These are phyloP conservation scores for Barnettozyma botsteinii DNA, from an alignment of 805 yeast species.

Conservation along the genomic window DNA sequence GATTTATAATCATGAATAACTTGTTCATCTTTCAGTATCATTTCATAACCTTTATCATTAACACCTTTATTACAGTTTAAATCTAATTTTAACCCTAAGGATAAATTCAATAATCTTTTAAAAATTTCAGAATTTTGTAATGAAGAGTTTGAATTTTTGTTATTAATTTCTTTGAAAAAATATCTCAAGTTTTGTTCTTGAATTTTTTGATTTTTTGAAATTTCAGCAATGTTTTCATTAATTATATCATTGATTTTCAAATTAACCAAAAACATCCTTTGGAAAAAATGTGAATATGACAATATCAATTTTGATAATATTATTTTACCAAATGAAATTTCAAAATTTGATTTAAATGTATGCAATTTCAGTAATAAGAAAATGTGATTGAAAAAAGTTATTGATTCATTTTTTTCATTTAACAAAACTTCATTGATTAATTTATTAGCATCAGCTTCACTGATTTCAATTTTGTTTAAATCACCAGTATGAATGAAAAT, in stretches of 20 bases:
- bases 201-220: slow-evolving; percentile 20
- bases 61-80: slow-evolving; percentile 20
- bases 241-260: slow-evolving; percentile 13
- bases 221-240: slow-evolving; percentile 14
- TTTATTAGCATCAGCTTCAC: slow-evolving; percentile 16
- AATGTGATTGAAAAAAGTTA: slow-evolving; percentile 9
- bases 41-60: slow-evolving; percentile 21
- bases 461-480: slow-evolving; percentile 7
- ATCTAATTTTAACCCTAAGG: slow-evolving; percentile 16
- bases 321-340: slow-evolving; percentile 23
- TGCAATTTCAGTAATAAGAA: slow-evolving; percentile 17
- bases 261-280: slow-evolving; percentile 9
- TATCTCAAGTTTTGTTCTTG: slow-evolving; percentile 19
- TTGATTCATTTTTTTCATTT: background rate
- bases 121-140: slow-evolving; percentile 15
- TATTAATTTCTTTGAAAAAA: slow-evolving; percentile 22
- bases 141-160: slow-evolving; percentile 10
- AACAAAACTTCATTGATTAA: slow-evolving; percentile 18
- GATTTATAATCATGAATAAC: slow-evolving; percentile 21
- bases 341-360: slow-evolving; percentile 18
- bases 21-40: slow-evolving; percentile 22
- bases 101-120: slow-evolving; percentile 23
- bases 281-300: slow-evolving; percentile 17
- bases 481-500: slow-evolving; percentile 22
- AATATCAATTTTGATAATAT: slow-evolving; percentile 18